These are phyloP conservation scores for Tricholoma hemisulphureum DNA, from an alignment of 768 basidiomycete genomes.

Conservation along the genomic window DNA sequence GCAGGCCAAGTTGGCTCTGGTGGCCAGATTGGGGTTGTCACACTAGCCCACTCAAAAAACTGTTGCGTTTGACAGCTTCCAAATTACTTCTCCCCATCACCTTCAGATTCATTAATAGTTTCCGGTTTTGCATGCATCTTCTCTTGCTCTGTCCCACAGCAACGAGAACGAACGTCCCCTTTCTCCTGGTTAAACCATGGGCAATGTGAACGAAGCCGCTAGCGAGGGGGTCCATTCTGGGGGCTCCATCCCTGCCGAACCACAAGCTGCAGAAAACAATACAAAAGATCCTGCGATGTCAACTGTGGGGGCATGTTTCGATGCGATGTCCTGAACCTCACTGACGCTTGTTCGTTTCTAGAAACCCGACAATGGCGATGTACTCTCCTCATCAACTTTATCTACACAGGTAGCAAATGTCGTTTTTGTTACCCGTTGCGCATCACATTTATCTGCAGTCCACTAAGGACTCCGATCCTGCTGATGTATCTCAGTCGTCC, in stretches of 20 bases:
- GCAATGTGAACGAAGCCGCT: background rate
- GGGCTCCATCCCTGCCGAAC: background rate
- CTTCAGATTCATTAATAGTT: background rate
- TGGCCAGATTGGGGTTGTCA: background rate
- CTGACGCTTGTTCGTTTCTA: background rate
- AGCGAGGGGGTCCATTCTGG: background rate
- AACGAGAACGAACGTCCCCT: background rate
- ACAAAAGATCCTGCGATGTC: background rate
- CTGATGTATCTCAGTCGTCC: background rate
- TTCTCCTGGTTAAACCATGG: background rate
- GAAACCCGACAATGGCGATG: background rate
- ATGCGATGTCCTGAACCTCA: background rate
- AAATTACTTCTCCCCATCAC: conserved; percentile 6
- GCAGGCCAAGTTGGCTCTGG: background rate
- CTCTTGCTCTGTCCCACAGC: background rate
- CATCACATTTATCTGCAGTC: background rate
- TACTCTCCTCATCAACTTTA: background rate
- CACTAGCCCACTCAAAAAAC: background rate
- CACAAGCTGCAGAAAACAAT: background rate
- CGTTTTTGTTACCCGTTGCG: background rate
- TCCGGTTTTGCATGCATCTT: background rate
- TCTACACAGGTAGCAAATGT: background rate
- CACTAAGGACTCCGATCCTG: background rate
- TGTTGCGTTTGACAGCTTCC: conserved; percentile 8
- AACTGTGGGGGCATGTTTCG: background rate